Base-by-base conservation (phyloP, 352 stramenopile species). In the Phytophthora syringae region DNA sequence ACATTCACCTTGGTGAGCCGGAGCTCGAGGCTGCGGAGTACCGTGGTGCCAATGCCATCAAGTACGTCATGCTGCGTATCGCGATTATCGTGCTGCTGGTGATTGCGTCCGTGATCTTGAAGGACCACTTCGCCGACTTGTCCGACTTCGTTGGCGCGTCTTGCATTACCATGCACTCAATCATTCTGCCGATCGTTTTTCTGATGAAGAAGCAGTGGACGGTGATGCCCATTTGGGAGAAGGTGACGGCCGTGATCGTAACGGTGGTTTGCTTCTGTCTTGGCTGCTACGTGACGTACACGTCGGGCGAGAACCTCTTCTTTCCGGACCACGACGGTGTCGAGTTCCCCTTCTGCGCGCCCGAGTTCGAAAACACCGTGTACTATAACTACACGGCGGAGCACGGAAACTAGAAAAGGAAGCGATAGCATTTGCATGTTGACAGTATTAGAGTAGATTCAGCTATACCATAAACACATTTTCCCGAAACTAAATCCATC, bases 61-160 rank as follows among this genome's bases (percentile, higher is more conserved):
- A 74, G 51, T 74, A 69, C 43, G 60, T 70, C 24, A 34, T 60
- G 22, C 32, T 74, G 15, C 43, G 65, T 12, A 60, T 74, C 18
- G 62, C 25, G 7, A 63, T 74, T 20, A 37, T 74, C 37, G 60
- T 54, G 21, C 6, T 74, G 16, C 32, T 74, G 25, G 52, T 74
- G 22, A 45, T 69, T 30, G 45, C 66, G 11, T 63, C 65, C 7
- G 59, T 74, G 27, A 37, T 70, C 34, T 25, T 63, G 28, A 65
- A 67, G 36, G 60, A 64, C 52, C 65, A 74, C 47, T 74, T 74
- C 42, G 45, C 47, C n/a, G n/a, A n/a, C 32, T 60, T 74, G 52
- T 56, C 62, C 34, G 60, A 74, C 39, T 74, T 74, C 21, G 51
- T 74, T 25, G 65, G 65, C n/a, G n/a, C n/a, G 21, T 70, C 65